These are phyloP conservation scores for Candida vartiovaarae DNA, from an alignment of 805 yeast genomes.

Conservation along the genomic window DNA sequence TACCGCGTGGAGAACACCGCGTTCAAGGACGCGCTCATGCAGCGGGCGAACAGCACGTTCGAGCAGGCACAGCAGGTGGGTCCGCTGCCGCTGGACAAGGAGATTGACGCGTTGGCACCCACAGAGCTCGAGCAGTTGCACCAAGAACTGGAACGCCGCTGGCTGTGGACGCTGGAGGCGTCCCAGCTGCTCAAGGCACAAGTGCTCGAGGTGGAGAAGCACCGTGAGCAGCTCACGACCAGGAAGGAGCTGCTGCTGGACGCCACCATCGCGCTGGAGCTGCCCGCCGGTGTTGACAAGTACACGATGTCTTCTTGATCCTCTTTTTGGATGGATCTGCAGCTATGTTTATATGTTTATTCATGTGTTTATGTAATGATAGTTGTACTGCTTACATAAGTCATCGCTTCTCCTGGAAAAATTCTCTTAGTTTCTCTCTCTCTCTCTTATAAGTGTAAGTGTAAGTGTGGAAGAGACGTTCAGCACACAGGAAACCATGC, in stretches of 20 bases:
- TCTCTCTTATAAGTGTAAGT: no score
- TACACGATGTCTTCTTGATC: no score
- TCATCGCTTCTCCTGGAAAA: background rate
- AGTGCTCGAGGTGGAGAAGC: slow-evolving; percentile 25
- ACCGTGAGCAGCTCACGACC: slow-evolving; percentile 31
- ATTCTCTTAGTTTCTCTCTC: background rate
- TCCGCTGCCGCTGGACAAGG: slow-evolving; percentile 15
- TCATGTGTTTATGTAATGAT: no score
- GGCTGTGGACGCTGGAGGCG: slow-evolving; percentile 33
- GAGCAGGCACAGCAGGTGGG: slow-evolving; percentile 8
- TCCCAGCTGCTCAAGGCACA: slow-evolving; percentile 30
- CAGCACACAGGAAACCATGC: background rate
- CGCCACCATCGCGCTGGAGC: slow-evolving; percentile 31
- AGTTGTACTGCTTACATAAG: no score
- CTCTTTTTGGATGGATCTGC: no score
- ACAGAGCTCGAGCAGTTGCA: slow-evolving; percentile 15
- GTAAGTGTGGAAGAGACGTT: background rate
- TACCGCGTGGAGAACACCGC: slow-evolving; percentile 10
- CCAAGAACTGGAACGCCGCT: slow-evolving; percentile 26
- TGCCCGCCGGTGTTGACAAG: slow-evolving; percentile 5
- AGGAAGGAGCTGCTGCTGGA: slow-evolving; percentile 38
- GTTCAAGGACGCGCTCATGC: slow-evolving; percentile 4
- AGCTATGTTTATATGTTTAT: no score
- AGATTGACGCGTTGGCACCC: slow-evolving; percentile 4
- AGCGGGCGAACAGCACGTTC: slow-evolving; percentile 5